Percentiles rank a stretch among this genome's conserved stretches.
Conservation (phyloP, 345 rosid species). For the Camelina sativa region DNA sequence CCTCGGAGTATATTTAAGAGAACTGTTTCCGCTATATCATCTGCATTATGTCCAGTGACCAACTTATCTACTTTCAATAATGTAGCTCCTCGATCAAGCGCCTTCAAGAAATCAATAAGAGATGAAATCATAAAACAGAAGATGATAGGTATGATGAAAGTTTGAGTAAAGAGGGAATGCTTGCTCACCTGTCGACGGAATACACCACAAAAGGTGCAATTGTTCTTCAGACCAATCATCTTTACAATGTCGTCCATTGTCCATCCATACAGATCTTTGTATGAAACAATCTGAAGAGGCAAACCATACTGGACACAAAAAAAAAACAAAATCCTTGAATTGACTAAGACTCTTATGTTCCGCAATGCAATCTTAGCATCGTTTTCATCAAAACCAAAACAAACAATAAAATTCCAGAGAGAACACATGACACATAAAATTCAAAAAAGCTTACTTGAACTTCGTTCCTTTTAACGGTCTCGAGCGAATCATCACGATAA, state of each 20-base stretch:
- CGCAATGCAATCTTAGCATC: background rate
- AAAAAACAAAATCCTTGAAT: background rate
- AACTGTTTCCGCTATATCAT: slow-evolving; percentile 97
- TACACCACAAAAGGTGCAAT: slow-evolving; percentile 96
- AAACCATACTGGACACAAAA: slow-evolving; percentile 75
- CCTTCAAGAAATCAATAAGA: slow-evolving; percentile 47
- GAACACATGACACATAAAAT: background rate
- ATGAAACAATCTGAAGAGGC: slow-evolving; percentile 85
- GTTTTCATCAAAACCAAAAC: background rate
- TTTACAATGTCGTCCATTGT: slow-evolving; percentile 98
- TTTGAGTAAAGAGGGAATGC: background rate
- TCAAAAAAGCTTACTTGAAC: slow-evolving; percentile 54
- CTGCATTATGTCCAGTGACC: slow-evolving; percentile 93
- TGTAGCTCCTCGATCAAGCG: slow-evolving; percentile 95
- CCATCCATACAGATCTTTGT: slow-evolving; percentile 98
- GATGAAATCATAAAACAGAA: background rate
- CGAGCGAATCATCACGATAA: slow-evolving; percentile 90
- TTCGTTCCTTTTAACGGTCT: slow-evolving; percentile 93
- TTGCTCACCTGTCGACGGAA: slow-evolving; percentile 81
- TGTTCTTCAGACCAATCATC: slow-evolving; percentile 93
- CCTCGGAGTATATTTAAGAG: slow-evolving; percentile 87
- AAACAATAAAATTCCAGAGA: background rate
- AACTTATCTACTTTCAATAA: slow-evolving; percentile 87
- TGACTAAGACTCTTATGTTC: background rate
- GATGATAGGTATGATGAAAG: background rate